A percentile compares a stretch with the other conserved stretches of the same genome.
These are phyloP conservation scores for Epichloe glyceriae DNA, from an alignment of 2,329 filamentous ascomycete genomes.

Conservation along the genomic window DNA sequence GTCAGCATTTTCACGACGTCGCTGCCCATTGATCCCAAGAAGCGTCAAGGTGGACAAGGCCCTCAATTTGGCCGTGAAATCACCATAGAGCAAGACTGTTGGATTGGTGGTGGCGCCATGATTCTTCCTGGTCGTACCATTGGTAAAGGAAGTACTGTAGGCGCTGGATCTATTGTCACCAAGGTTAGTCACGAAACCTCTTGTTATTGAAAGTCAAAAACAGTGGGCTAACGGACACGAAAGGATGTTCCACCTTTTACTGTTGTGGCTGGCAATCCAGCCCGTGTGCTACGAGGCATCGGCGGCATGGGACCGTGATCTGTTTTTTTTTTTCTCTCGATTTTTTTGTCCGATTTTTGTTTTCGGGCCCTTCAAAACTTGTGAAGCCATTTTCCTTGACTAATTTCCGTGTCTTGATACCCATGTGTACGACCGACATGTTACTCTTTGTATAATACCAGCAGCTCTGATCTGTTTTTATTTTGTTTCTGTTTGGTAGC, in stretches of 20 bases:
- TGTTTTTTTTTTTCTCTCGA: background rate
- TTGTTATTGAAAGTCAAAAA: too few species aligned
- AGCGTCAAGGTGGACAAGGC: conserved; percentile 60
- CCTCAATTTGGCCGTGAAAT: conserved; percentile 59
- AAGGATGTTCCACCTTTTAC: conserved; percentile 54
- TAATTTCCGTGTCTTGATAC: conserved; percentile 19
- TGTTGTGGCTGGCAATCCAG: conserved; percentile 60
- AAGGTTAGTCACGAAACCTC: conserved; percentile 35
- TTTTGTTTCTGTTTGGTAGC: background rate
- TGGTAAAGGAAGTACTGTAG: conserved; percentile 65
- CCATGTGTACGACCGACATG: conserved; percentile 10
- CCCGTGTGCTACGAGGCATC: conserved; percentile 37
- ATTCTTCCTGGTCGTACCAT: conserved; percentile 72
- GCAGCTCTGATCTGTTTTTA: background rate
- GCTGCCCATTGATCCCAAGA: conserved; percentile 58
- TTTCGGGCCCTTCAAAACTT: background rate
- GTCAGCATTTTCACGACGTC: conserved; percentile 75
- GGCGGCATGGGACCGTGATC: conserved; percentile 19
- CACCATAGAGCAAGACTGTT: conserved; percentile 73
- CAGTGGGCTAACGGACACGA: background rate
- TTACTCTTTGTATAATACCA: conserved; percentile 10
- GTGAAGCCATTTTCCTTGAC: background rate
- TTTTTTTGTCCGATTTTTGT: too few species aligned
- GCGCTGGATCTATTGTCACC: conserved; percentile 74
- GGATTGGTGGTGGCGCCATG: conserved; percentile 64